phyloP scores from a whole-genome alignment of 2,329 filamentous ascomycete genomes.

The Magnaporthiopsis poae region DNA sequence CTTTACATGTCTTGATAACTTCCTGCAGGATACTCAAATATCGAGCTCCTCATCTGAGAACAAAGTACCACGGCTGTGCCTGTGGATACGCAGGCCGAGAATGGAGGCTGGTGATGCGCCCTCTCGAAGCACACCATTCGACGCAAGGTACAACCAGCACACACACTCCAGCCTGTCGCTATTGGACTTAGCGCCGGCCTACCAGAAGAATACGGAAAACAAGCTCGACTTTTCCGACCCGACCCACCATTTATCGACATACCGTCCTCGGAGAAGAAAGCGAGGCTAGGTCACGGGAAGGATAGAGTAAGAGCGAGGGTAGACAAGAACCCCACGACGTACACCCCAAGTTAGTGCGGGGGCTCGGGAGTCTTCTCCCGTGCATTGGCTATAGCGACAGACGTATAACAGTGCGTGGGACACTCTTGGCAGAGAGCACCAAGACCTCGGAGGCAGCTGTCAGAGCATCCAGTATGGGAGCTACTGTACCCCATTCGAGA shows the following conservation, averaged over 20 bases:
- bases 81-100: too few relatives aligned
- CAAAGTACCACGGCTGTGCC: too few relatives aligned
- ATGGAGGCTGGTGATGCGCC: too few relatives aligned
- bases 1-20: too few relatives aligned
- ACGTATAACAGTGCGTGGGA: not conserved
- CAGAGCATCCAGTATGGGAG: not conserved
- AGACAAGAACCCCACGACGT: not conserved
- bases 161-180: not conserved
- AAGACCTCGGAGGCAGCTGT: not conserved
- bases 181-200: too few relatives aligned
- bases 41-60: too few relatives aligned
- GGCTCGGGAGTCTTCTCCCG: not conserved
- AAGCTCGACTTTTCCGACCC: not conserved
- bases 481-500: not conserved
- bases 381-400: not conserved
- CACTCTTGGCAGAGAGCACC: not conserved
- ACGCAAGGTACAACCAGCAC: too few relatives aligned
- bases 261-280: not conserved
- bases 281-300: not conserved
- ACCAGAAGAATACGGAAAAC: not conserved
- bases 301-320: not conserved
- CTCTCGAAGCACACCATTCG: not conserved
- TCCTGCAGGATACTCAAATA: too few relatives aligned
- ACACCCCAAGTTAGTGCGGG: not conserved
- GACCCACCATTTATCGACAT: not conserved